phyloP scores from a whole-genome alignment of 2,329 filamentous ascomycete species.

The Lojkania enalia region DNA sequence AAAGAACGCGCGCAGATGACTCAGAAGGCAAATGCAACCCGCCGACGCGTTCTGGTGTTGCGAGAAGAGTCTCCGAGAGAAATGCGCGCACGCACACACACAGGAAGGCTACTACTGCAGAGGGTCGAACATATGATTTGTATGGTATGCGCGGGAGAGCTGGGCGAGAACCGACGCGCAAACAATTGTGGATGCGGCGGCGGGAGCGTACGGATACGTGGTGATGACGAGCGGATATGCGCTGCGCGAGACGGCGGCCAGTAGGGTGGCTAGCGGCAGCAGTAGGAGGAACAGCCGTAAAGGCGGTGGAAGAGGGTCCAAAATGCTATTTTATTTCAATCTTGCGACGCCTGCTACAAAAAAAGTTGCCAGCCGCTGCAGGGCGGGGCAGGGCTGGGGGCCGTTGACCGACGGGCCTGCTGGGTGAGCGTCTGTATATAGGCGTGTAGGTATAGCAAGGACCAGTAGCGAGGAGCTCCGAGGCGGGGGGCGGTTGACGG shows the following conservation, averaged over 20 bases:
- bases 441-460: background rate
- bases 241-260: too few species aligned
- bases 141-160: slow-evolving; percentile 1
- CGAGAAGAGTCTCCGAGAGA: background rate
- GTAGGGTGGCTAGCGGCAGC: background rate
- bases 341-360: too few species aligned
- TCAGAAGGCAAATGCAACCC: slow-evolving; percentile 22
- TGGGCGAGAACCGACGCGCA: background rate
- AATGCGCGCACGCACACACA: too few species aligned
- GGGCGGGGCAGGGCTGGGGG: too few species aligned
- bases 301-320: too few species aligned
- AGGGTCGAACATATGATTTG: too few species aligned
- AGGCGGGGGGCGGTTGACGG: background rate
- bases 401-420: too few species aligned
- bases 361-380: too few species aligned
- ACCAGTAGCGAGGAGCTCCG: background rate
- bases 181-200: background rate
- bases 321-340: too few species aligned
- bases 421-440: too few species aligned
- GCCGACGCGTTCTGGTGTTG: slow-evolving; percentile 29
- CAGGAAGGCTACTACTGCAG: too few species aligned
- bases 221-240: slow-evolving; percentile 1
- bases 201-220: background rate
- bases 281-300: too few species aligned
- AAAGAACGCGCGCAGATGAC: slow-evolving; percentile 30